Conservation (phyloP, 2,329 filamentous ascomycete species). For the Eutypella sp. region DNA sequence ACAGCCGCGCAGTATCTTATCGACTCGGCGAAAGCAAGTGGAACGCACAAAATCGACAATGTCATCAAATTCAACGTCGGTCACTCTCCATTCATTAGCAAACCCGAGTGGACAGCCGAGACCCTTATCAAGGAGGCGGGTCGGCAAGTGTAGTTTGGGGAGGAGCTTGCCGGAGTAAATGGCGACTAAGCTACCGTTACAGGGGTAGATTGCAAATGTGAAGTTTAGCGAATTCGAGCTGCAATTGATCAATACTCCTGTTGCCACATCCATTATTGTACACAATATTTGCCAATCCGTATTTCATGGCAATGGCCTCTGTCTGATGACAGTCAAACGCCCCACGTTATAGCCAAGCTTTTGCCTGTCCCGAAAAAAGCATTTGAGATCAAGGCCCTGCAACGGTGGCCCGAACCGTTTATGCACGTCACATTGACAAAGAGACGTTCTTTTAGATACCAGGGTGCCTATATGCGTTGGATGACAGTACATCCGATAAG, state of each 20-base stretch:
- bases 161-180: not conserved
- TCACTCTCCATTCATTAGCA: constrained; percentile 19
- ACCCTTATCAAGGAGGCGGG: constrained; percentile 11
- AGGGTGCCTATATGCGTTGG: no score
- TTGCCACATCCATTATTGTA: not conserved
- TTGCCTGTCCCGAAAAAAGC: no score
- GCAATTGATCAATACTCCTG: not conserved
- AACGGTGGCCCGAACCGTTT: no score
- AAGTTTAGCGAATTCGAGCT: not conserved
- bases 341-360: constrained; percentile 8
- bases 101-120: constrained; percentile 13
- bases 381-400: no score
- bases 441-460: no score
- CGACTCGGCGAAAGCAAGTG: constrained; percentile 11
- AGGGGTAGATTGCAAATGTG: not conserved
- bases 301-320: constrained; percentile 4
- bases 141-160: not conserved
- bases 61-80: constrained; percentile 16
- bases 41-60: constrained; percentile 14
- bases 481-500: no score
- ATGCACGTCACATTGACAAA: no score
- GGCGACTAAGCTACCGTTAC: not conserved
- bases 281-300: not conserved
- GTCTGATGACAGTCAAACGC: constrained; percentile 6
- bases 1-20: constrained; percentile 11